phyloP scores from a whole-genome alignment of 2,329 filamentous ascomycete genomes.

The Diplodia corticola region DNA sequence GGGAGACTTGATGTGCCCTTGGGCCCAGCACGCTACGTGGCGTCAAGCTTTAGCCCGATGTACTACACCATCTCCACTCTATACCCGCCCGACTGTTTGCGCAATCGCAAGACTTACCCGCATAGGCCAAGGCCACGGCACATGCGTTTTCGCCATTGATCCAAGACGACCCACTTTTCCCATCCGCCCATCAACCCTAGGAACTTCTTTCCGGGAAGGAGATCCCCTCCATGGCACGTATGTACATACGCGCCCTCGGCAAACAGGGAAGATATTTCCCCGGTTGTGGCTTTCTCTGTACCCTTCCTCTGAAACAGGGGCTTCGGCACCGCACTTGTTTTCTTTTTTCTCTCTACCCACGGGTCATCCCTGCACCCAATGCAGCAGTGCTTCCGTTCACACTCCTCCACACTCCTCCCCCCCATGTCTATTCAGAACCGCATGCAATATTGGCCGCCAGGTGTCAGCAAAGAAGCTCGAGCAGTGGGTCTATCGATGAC shows the following conservation, averaged over 20 bases:
- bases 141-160: background rate
- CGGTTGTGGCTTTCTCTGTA: background rate
- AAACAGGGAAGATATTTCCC: background rate
- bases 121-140: background rate
- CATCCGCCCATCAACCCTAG: background rate
- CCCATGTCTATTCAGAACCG: too few species aligned
- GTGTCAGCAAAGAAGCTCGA: background rate
- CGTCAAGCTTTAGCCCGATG: background rate
- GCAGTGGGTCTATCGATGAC: background rate
- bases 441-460: background rate
- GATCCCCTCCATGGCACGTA: background rate
- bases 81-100: background rate
- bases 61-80: background rate
- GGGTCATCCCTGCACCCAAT: background rate
- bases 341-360: background rate
- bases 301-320: background rate
- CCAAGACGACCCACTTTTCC: background rate
- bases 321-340: background rate
- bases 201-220: background rate
- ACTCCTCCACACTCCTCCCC: too few species aligned
- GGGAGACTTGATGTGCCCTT: background rate
- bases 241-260: background rate
- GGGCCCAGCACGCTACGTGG: background rate
- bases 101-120: background rate
- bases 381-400: background rate